Percentiles rank a stretch among this genome's conserved stretches.
phyloP scores from a whole-genome alignment of 768 basidiomycete species.

The Infundibulicybe gibba region DNA sequence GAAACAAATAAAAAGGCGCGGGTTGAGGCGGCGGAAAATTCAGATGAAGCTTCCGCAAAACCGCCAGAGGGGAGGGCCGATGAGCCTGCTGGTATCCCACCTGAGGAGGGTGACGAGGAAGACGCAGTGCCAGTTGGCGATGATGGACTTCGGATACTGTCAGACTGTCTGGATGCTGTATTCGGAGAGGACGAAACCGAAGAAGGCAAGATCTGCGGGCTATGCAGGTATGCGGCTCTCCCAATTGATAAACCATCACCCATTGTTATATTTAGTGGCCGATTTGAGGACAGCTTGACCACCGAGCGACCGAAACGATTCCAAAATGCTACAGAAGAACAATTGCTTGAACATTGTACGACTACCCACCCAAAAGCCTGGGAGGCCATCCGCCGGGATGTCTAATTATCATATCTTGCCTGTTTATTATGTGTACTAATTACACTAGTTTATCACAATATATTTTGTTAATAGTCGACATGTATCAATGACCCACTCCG shows the following conservation, averaged over 20 bases:
- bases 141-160: slow-evolving; percentile 35
- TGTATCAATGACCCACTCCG: background rate
- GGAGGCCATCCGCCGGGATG: slow-evolving; percentile 31
- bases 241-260: background rate
- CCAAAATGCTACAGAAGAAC: slow-evolving; percentile 31
- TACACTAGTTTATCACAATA: slow-evolving; percentile 2
- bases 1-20: no score
- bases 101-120: slow-evolving; percentile 30
- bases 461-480: background rate
- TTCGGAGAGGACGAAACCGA: slow-evolving; percentile 30
- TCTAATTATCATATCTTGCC: slow-evolving; percentile 3
- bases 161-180: slow-evolving; percentile 40
- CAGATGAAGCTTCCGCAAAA: no score
- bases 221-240: slow-evolving; percentile 40
- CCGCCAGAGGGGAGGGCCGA: no score
- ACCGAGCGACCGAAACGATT: slow-evolving; percentile 30
- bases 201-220: slow-evolving; percentile 33
- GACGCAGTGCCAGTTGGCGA: slow-evolving; percentile 33
- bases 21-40: no score
- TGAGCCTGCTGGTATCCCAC: slow-evolving; percentile 7
- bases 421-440: slow-evolving; percentile 3
- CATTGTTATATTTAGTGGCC: slow-evolving; percentile 22
- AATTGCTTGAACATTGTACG: slow-evolving; percentile 45
- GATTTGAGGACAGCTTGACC: slow-evolving; percentile 24
- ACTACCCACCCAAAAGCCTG: slow-evolving; percentile 47